These are phyloP conservation scores for Actinomucor elegans DNA, from an alignment of 371 early-diverging fungal species.

Conservation along the genomic window DNA sequence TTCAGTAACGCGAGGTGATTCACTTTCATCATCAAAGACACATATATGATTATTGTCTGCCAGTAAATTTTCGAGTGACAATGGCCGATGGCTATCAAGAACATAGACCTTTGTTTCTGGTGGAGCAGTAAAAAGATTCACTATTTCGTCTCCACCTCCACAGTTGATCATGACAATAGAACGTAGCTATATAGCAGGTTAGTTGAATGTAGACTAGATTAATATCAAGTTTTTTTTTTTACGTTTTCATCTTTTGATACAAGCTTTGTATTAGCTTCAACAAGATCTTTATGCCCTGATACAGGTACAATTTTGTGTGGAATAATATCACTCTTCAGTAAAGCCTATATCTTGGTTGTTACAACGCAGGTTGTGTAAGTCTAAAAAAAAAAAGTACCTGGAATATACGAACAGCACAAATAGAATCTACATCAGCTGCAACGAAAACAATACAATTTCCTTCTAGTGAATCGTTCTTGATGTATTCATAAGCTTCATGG, in stretches of 20 bases:
- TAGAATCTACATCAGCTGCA: slow-evolving; percentile 79
- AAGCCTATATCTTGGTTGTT: slow-evolving; percentile 29
- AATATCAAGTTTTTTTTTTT: not conserved
- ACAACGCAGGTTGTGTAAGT: no score
- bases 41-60: slow-evolving; percentile 58
- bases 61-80: slow-evolving; percentile 77
- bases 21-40: slow-evolving; percentile 80
- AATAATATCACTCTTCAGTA: slow-evolving; percentile 76
- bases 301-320: slow-evolving; percentile 81
- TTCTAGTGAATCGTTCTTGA: slow-evolving; percentile 34
- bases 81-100: slow-evolving; percentile 87
- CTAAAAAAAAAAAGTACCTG: slow-evolving; percentile 46
- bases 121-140: slow-evolving; percentile 59
- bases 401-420: slow-evolving; percentile 84
- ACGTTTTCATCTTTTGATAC: slow-evolving; percentile 40
- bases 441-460: slow-evolving; percentile 73
- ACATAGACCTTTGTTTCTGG: slow-evolving; percentile 66
- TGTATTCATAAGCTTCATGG: slow-evolving; percentile 49
- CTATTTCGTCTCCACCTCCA: slow-evolving; percentile 77
- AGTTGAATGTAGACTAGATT: not conserved
- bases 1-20: slow-evolving; percentile 58
- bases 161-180: slow-evolving; percentile 86
- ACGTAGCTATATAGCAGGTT: slow-evolving; percentile 65
- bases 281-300: slow-evolving; percentile 67
- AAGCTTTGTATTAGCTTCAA: slow-evolving; percentile 49